Evolutionary conservation across 768 basidiomycete species (phyloP), one percentile per base, ranked within the genome.

Genomic region (Amanita inopinata): DNA sequence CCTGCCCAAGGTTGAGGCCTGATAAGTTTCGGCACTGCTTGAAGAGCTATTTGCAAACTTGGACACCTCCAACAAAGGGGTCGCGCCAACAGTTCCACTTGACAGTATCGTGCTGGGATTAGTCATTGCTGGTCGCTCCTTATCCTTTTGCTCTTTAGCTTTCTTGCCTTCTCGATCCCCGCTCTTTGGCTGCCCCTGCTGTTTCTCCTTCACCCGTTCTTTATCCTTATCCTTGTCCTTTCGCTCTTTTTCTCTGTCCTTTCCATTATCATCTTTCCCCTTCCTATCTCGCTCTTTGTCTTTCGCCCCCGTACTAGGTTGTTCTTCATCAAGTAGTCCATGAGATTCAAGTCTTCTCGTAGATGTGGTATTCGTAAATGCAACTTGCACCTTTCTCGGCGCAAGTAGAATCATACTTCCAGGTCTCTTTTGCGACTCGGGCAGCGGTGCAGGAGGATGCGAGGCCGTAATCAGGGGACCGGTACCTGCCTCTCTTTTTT

Each of bases 281-380:
- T 42, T 46, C 39, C 54, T 24, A 51, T 54, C 39, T 55, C 54
- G 42, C 45, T 47, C 53, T 33, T 46, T 45, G 34, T 52, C 28
- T 40, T 49, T 51, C 40, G 44, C 49, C 48, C 63, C 61, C 36
- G 54, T 65, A n/a, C 54, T 53, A 1, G 43, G 25, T 12, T 34
- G 34, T 11, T 44, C 43, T 17, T 76, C 77, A 32, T 74, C 73
- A 32, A 86, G 63, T 18, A 84, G 57, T 7, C 82, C 82, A 51
- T 85, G 78, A 0, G 78, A 74, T 47, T 73, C 73, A 25, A 86
- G 66, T 53, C 76, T 78, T 36, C 74, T 67, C 4, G 81, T 84
- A 14, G 83, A 81, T 24, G 70, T 78, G 12, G 84, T 87, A 51
- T 76, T 85, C 12, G 83, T 86, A 52, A 74, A 88, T 11, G 80